phyloP scores from a whole-genome alignment of 2,329 filamentous ascomycete species.

The Neophaeococcomyces aloes region DNA sequence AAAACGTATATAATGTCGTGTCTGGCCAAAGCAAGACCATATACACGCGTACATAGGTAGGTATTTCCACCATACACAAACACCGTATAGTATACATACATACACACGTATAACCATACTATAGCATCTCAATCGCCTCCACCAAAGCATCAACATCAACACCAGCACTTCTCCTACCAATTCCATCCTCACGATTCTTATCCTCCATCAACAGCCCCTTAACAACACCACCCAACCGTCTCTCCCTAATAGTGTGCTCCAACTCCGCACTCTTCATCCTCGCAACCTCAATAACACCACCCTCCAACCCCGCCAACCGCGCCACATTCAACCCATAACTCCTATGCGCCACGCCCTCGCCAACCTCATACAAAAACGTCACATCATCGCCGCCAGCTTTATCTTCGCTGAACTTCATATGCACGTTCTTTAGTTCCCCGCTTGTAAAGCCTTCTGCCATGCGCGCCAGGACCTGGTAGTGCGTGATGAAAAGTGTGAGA shows the following conservation, averaged over 20 bases:
- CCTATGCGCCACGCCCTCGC: constrained; percentile 80
- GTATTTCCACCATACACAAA: no score
- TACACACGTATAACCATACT: not conserved
- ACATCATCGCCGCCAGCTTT: constrained; percentile 52
- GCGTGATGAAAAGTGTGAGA: constrained; percentile 90
- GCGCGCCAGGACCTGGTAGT: constrained; percentile 80
- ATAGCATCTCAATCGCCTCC: constrained; percentile 20
- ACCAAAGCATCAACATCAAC: constrained; percentile 16
- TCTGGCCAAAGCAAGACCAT: no score
- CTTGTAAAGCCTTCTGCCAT: constrained; percentile 58
- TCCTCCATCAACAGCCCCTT: constrained; percentile 7
- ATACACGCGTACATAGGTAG: no score
- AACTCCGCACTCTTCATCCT: constrained; percentile 68
- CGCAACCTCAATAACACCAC: constrained; percentile 66
- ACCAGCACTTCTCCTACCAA: not conserved
- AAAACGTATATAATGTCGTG: not conserved
- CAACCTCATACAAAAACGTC: constrained; percentile 89
- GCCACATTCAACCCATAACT: constrained; percentile 94
- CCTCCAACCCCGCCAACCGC: constrained; percentile 68
- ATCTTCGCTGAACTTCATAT: constrained; percentile 74
- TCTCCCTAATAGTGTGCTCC: constrained; percentile 59
- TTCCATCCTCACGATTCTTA: not conserved
- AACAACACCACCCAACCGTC: constrained; percentile 41
- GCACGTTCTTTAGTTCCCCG: constrained; percentile 68
- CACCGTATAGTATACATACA: no score